Percentiles rank a stretch among this genome's conserved stretches.
Evolutionary conservation across 805 yeast genomes (phyloP).

Genomic region (Pichia cephalocereana): DNA sequence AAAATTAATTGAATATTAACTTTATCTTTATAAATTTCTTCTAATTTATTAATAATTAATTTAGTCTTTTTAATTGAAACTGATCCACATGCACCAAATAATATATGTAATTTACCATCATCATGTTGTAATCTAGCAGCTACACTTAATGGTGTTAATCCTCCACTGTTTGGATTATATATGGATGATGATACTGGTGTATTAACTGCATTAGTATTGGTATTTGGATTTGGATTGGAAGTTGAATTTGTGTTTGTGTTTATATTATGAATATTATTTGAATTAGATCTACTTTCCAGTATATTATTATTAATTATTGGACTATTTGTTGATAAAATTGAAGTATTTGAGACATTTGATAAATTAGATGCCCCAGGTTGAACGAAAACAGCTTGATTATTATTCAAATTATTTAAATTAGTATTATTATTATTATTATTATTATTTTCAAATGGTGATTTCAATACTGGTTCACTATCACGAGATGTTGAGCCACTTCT

Average conservation of each 20-base stretch:
- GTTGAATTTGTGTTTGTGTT: neutral
- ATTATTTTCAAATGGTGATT: constrained; percentile 1
- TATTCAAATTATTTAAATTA: neutral
- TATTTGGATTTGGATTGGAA: too few species aligned
- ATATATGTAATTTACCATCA: constrained; percentile 47
- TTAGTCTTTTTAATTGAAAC: constrained; percentile 42
- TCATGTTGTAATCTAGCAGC: constrained; percentile 36
- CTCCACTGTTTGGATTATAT: constrained; percentile 1
- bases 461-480: neutral
- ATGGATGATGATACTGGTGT: neutral
- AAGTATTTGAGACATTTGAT: neutral
- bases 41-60: constrained; percentile 41
- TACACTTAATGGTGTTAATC: constrained; percentile 14
- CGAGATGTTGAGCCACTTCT: constrained; percentile 21
- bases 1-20: constrained; percentile 46
- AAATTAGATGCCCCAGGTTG: constrained; percentile 1
- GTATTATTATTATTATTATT: too few species aligned
- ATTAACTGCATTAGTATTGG: too few species aligned
- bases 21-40: constrained; percentile 44
- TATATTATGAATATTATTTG: neutral
- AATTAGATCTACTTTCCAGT: constrained; percentile 2
- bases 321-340: neutral
- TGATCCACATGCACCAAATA: constrained; percentile 53
- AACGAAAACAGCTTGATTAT: neutral
- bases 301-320: neutral